Conservation (phyloP, 345 rosid species). For the Trapa incisa region DNA sequence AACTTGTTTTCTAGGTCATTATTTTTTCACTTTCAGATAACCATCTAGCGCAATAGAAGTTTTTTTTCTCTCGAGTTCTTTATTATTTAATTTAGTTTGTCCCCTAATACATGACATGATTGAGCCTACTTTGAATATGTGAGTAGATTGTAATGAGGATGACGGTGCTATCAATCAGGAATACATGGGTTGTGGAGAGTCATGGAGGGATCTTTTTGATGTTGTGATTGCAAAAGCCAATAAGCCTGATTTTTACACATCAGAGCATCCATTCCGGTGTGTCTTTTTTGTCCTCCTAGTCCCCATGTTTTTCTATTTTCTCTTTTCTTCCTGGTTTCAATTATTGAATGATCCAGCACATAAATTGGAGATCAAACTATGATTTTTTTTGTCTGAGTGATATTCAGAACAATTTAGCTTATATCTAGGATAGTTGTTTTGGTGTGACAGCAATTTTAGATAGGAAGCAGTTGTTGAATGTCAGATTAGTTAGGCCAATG, state of each 20-base stretch:
- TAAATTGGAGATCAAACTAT: background rate
- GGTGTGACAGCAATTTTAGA: background rate
- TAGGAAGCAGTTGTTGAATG: background rate
- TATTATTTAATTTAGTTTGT: background rate
- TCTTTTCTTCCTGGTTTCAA: background rate
- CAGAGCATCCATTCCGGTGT: conserved; percentile 90
- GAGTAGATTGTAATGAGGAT: background rate
- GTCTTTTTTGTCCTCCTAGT: conserved; percentile 11
- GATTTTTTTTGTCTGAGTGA: background rate
- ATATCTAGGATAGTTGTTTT: background rate
- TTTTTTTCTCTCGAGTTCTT: background rate
- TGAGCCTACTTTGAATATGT: background rate
- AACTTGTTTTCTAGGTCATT: background rate
- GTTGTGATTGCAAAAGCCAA: conserved; percentile 95
- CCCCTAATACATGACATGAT: background rate
- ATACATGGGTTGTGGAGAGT: conserved; percentile 43
- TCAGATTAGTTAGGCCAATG: background rate
- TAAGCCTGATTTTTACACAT: conserved; percentile 86
- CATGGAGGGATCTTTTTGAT: conserved; percentile 91
- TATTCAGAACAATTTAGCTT: background rate
- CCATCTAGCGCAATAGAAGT: background rate
- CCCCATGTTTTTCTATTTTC: conserved; percentile 1
- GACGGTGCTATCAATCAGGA: conserved; percentile 32
- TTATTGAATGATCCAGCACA: background rate
- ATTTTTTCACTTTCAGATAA: background rate